phyloP scores from a whole-genome alignment of 2,329 filamentous ascomycete species.

The Alternaria arborescens region DNA sequence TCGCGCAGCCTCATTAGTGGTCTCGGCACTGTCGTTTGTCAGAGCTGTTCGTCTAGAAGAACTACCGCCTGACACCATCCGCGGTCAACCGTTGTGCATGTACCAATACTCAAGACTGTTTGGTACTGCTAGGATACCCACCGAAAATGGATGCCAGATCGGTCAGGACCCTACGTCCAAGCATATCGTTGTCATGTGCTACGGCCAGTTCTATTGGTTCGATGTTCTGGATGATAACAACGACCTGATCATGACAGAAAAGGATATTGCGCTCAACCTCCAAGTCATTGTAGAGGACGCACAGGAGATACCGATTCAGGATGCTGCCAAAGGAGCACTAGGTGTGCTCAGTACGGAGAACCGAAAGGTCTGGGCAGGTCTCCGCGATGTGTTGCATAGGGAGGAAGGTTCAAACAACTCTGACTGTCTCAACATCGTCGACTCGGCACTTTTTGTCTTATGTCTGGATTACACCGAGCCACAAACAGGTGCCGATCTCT shows the following conservation, averaged over 20 bases:
- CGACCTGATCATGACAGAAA: conserved; percentile 96
- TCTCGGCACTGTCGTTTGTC: conserved; percentile 91
- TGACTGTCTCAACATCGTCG: conserved; percentile 93
- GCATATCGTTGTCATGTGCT: conserved; percentile 91
- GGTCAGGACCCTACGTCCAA: conserved; percentile 93
- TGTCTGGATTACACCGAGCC: conserved; percentile 95
- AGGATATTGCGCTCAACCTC: conserved; percentile 88
- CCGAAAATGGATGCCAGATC: conserved; percentile 93
- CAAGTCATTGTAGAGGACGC: conserved; percentile 94
- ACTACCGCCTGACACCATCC: conserved; percentile 84
- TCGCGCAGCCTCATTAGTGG: conserved; percentile 87
- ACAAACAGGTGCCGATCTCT: conserved; percentile 79
- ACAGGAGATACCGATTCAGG: conserved; percentile 85
- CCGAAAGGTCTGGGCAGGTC: conserved; percentile 91
- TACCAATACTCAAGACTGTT: conserved; percentile 97
- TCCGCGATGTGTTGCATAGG: conserved; percentile 85
- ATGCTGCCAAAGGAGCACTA: conserved; percentile 92
- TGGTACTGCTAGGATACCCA: conserved; percentile 92
- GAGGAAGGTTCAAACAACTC: conserved; percentile 93
- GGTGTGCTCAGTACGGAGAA: conserved; percentile 97
- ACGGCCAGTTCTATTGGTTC: conserved; percentile 99
- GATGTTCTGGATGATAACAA: conserved; percentile 94
- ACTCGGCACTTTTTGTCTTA: conserved; percentile 90
- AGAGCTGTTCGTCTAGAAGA: conserved; percentile 93
- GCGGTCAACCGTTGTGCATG: conserved; percentile 90